Evolutionary conservation across 805 yeast genomes (phyloP).

Genomic region (Metschnikowia cerradonensis): DNA sequence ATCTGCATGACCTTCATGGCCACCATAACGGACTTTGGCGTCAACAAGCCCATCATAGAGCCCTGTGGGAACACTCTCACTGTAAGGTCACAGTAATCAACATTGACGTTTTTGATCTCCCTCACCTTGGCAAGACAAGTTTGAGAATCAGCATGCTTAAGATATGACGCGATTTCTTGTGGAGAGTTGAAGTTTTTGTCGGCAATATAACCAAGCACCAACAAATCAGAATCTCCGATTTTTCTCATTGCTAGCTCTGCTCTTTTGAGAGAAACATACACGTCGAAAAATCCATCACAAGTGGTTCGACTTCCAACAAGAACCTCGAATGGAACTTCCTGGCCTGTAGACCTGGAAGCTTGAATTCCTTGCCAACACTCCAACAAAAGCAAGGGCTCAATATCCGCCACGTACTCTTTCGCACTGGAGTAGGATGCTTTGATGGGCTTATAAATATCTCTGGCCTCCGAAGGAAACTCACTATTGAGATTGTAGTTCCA

Average conservation of each 20-base stretch:
- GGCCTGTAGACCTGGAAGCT: conserved; percentile 62
- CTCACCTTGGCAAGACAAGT: conserved; percentile 79
- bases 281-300: conserved; percentile 83
- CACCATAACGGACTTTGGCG: conserved; percentile 60
- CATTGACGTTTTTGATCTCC: conserved; percentile 61
- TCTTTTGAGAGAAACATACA: conserved; percentile 67
- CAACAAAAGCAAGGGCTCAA: conserved; percentile 76
- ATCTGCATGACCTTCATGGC: conserved; percentile 79
- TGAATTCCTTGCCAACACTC: conserved; percentile 94
- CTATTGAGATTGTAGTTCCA: conserved; percentile 69
- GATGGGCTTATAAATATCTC: conserved; percentile 41
- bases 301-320: conserved; percentile 76
- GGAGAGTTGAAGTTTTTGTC: conserved; percentile 17
- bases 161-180: conserved; percentile 20
- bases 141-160: conserved; percentile 28
- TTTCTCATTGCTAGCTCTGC: conserved; percentile 47
- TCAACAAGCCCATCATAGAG: conserved; percentile 49
- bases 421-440: conserved; percentile 54
- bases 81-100: conserved; percentile 71
- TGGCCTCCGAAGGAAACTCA: conserved; percentile 57
- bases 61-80: conserved; percentile 59
- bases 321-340: conserved; percentile 58
- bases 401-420: conserved; percentile 61
- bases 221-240: conserved; percentile 70
- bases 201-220: conserved; percentile 49